Evolutionary conservation across 176 grass and related monocot species (phyloP), one percentile per base, ranked within the genome.

Genomic region (Cenchrus purpureus): DNA sequence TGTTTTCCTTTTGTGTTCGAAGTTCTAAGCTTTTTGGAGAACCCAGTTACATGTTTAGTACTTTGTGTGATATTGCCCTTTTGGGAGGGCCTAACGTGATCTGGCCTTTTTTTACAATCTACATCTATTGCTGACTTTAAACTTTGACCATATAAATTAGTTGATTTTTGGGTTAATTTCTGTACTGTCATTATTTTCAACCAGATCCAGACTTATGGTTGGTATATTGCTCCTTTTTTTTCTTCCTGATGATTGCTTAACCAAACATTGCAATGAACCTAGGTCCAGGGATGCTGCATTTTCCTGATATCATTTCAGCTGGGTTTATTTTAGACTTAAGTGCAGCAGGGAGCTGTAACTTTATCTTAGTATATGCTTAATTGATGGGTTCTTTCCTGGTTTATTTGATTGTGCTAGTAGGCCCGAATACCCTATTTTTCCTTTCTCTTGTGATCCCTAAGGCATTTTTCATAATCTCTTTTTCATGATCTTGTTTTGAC

Each of bases 221-320:
- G 61, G 55, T 28, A 76, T 50, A 61, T 8, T 53, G 5, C 7
- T 53, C 7, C 8, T 2, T 5, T 76, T 76, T 81, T 68, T 54
- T 4, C 37, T 40, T 40, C 37, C 25, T 75, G 20, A 60, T 13
- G 15, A 69, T 8, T 64, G 69, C 53, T 68, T 74, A 68, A 73
- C 29, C 70, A 81, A 85, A 52, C 61, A 90, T 71, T 67, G 57
- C n/a, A 73, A 78, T 82, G 65, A 46, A 68, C 50, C 22, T 44
- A 32, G 77, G 31, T 52, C 83, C 53, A 70, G 64, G 42, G 49
- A 20, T 73, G 1, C 73, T 65, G 58, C 83, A 66, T 65, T 73
- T 57, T 12, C 0, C 66, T 6, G 37, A 12, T 42, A 69, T 68
- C 7, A 20, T 89, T 76, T 71, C 71, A 86, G 31, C 44, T 69